phyloP scores from a whole-genome alignment of 1,284 basidiomycete species.

The Laetiporus sulphureus region DNA sequence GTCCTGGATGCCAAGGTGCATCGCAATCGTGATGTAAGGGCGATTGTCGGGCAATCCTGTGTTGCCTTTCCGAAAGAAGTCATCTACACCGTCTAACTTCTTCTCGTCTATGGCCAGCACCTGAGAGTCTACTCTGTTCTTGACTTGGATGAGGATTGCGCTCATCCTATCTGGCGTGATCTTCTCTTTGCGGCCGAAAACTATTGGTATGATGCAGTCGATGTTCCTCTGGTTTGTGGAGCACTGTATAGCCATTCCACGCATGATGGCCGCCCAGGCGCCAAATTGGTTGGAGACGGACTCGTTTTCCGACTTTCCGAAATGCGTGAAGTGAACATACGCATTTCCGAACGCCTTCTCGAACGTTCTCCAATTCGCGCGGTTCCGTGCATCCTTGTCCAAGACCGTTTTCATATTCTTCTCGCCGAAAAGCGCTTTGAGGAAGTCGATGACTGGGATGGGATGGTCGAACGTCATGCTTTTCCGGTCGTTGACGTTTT shows the following conservation, averaged over 20 bases:
- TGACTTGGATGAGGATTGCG: no score
- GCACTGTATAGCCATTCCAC: slow-evolving; percentile 6
- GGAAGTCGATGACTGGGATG: slow-evolving; percentile 1
- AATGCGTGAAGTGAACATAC: slow-evolving; percentile 9
- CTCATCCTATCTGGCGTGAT: no score
- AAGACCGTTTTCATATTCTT: background rate
- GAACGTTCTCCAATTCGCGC: background rate
- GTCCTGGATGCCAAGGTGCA: no score
- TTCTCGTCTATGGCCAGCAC: no score
- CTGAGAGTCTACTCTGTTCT: no score
- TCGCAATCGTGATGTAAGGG: no score
- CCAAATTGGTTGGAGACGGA: background rate
- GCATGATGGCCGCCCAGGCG: slow-evolving; percentile 2
- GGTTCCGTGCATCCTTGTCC: background rate
- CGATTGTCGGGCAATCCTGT: no score
- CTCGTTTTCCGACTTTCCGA: slow-evolving; percentile 3
- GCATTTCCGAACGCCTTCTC: slow-evolving; percentile 6
- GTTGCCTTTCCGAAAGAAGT: no score
- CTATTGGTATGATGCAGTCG: slow-evolving; percentile 9
- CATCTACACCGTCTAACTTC: no score
- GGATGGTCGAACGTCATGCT: background rate
- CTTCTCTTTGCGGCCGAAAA: no score
- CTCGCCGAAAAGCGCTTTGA: slow-evolving; percentile 4
- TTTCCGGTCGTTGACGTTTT: background rate
- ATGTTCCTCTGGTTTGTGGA: background rate